Base-by-base conservation (phyloP, 345 rosid species). In the Salix udensis region DNA sequence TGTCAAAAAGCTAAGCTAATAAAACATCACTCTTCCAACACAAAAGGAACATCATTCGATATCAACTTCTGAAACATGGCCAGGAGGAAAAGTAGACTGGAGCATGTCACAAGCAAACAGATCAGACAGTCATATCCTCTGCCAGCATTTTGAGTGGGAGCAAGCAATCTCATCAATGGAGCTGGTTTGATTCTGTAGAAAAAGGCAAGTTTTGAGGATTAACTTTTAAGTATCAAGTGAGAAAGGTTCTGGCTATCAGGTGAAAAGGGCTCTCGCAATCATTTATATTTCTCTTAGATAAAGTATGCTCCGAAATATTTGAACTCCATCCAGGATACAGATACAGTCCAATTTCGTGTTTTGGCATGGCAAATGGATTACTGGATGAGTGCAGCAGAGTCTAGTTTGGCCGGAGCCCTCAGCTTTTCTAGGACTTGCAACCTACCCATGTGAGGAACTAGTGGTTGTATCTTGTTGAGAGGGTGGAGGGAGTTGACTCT, bases 281-380 rank as follows among this genome's bases (percentile, higher is more conserved):
- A 79, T 74, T 61, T 83, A 87, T 66, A 94, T 77, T 69, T 88
- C 89, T 48, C 89, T 82, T 0, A 90, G 89, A 5, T 83, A 30
- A 60, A 87, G 7, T 34, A 87, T 85, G 31, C 91, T 93, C 1
- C 90, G 86, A 31, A 52, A 72, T 7, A 95, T 80, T 34, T 90
- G 94, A 31, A 91, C 90, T 1, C 90, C 80, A 66, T 97, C 98
- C 98, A 92, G 0, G 97, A 87, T 14, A 92, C 88, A 0, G 97
- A 91, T 30, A 91, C 75, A 0, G 94, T 91, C 98, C 98, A 91
- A 46, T 70, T 73, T 48, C 86, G 80, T 30, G 71, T 34, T 18
- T 31, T 30, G 78, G 90, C 94, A 55, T 95, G 90, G 83, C 97
- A 92, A 1, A 91, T 82, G 30, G 97, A 86, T 42, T 91, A 95